Evolutionary conservation across 331 rosid species (phyloP).

Genomic region (Saraca asoca): DNA sequence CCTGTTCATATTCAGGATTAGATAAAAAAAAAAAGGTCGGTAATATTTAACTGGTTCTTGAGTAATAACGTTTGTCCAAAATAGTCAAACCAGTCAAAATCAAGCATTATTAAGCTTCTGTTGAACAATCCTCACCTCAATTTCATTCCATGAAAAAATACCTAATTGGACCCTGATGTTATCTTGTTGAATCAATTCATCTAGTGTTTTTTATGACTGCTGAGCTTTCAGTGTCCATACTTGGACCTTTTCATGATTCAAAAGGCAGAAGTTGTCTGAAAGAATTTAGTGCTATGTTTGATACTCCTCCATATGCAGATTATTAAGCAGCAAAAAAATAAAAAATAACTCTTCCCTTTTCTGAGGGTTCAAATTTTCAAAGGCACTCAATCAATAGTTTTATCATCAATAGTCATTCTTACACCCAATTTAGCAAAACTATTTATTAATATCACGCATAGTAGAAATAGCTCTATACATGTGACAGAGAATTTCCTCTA

Average conservation of each 20-base stretch:
- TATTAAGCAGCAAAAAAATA: conserved; percentile 29
- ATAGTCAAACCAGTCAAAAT: too few relatives aligned
- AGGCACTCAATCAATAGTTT: conserved; percentile 47
- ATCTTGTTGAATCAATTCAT: conserved; percentile 39
- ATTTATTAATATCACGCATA: conserved; percentile 50
- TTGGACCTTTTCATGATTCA: conserved; percentile 39
- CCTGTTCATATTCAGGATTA: conserved; percentile 23
- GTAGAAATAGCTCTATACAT: conserved; percentile 63
- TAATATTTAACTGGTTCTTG: neutral
- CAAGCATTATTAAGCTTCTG: neutral
- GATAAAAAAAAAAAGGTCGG: conserved; percentile 4
- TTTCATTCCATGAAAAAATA: conserved; percentile 33
- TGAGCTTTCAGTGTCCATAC: conserved; percentile 25
- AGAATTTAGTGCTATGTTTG: conserved; percentile 31
- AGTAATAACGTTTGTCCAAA: too few relatives aligned
- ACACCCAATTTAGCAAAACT: conserved; percentile 48
- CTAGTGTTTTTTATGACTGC: conserved; percentile 27
- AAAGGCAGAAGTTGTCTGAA: conserved; percentile 26
- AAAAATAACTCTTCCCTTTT: conserved; percentile 41
- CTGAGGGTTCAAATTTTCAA: conserved; percentile 37
- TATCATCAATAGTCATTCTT: conserved; percentile 43
- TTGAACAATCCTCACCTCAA: conserved; percentile 35
- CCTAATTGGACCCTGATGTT: conserved; percentile 35
- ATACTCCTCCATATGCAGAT: conserved; percentile 25
- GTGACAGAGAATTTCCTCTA: conserved; percentile 41